Base-by-base conservation (phyloP, 805 yeast genomes). In the Ascoidea rubescens region DNA sequence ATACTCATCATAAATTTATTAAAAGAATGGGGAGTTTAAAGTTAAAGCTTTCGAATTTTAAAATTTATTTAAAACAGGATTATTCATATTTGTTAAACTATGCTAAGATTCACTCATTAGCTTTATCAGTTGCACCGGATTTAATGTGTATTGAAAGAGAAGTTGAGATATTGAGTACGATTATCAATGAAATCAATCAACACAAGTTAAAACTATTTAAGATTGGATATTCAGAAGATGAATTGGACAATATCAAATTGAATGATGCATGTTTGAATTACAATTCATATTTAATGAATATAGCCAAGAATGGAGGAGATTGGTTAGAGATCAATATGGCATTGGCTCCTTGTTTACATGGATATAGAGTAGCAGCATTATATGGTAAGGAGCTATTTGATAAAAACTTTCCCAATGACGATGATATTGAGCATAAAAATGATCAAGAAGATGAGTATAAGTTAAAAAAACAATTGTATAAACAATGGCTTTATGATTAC, bases 261-360 rank as follows among this genome's bases (percentile, higher is more conserved):
- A 78, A 80, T 3, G 64, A 69, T 7, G 86, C 87, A 6, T 75
- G 87, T 57, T 60, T 68, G 46, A 75, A 72, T 1, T 87, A 87
- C 63, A 75, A 84, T 42, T 71, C 82, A 45, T 84, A 79, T 56
- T 68, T 87, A 53, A 59, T 73, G 46, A 72, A 76, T 21, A 65
- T 82, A 5, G 82, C 82, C 4, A 65, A 69, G 30, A 67, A 66
- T 46, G 73, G 76, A 31, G 82, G 82, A 61, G 8, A 10, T 10
- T 82, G 82, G 77, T 62, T 81, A 33, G 85, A 80, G 48, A 73
- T 84, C 50, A 78, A 79, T 53, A 74, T 82, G 5, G 86, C 91
- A 0, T 64, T 84, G 51, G 76, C 87, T 5, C 93, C 95, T 0
- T 86, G 95, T 63, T 65, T 84, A 49, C 74, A 80, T 61, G 95